Base-by-base conservation (phyloP, 495 filamentous ascomycete species). In the Hyaloscypha variabilis region DNA sequence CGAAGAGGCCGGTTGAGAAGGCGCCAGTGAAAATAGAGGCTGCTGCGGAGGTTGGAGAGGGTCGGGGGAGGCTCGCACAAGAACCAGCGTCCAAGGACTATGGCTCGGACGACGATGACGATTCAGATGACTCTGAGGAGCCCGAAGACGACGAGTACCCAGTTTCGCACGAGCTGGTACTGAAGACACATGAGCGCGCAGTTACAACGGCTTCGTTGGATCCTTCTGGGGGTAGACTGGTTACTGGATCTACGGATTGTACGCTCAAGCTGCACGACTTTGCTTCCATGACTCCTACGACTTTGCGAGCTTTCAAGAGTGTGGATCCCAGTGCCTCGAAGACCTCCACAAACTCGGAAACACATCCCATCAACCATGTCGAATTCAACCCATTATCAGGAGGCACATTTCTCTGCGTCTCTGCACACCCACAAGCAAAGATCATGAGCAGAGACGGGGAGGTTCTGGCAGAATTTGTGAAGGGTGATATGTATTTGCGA, bases 401-500 rank as follows among this genome's bases (percentile, higher is more conserved):
- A 2, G 85, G 89, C 65, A 87, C 90, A 60, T 86, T 99, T 53
- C 86, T 99, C 28, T 92, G 95, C 67, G 81, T 97, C 24, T 87
- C 93, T 2, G 94, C 94, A 0, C 88, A 91, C 8, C 85, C 93
- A 2, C 96, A 99, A 73, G 92, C 94, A 2, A 92, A 91, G 74
- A 88, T 99, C 51, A 81, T 97, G 71, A 90, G 84, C 71, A 88
- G 95, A 67, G 94, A 99, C 79, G 95, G 95, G 8, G 92, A 93
- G 46, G 82, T 88, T 11, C 62, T 93, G 14, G 87, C 89, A 2
- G 93, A 97, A 74, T 97, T 96, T 67, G 87, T 90, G 60, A 99
- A 99, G 77, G 95, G 95, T 24, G 95, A 99, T 72, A 97, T 97
- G 94, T 99, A 99, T 73, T 77, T 99, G 62, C 85, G 95, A 46